Conservation (phyloP, 148 eudicot genomes). For the Chenopodium formosanum region DNA sequence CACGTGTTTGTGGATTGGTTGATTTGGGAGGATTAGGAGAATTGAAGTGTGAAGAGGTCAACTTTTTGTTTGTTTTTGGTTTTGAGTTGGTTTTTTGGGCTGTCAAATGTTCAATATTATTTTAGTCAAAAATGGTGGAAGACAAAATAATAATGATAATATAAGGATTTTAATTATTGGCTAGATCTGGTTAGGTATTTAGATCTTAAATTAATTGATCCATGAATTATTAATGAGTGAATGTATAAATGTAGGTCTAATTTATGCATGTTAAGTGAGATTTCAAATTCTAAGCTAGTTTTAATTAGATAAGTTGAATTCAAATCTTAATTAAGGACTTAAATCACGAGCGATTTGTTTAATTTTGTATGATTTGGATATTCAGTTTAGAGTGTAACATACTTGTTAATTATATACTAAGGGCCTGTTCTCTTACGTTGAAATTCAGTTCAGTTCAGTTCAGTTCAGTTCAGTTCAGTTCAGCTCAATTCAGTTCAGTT, state of each 20-base stretch:
- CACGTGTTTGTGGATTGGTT: constrained; percentile 19
- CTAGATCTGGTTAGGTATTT: constrained; percentile 13
- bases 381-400: no score
- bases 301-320: background rate
- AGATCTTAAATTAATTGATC: background rate
- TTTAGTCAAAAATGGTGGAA: constrained; percentile 7
- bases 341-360: no score
- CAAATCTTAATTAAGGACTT: no score
- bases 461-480: no score
- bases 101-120: constrained; percentile 4
- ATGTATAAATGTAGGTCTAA: background rate
- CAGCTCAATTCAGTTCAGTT: no score
- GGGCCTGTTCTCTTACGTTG: no score
- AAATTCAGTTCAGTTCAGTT: no score
- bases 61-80: background rate
- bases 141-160: background rate
- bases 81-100: background rate
- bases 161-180: background rate
- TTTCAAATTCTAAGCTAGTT: background rate
- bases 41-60: constrained; percentile 1
- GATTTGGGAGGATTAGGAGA: background rate
- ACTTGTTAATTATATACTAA: no score
- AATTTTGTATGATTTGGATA: no score
- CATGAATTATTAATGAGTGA: background rate
- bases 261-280: background rate